phyloP scores from a whole-genome alignment of 331 rosid genomes.

The Pyrus hybrid region DNA sequence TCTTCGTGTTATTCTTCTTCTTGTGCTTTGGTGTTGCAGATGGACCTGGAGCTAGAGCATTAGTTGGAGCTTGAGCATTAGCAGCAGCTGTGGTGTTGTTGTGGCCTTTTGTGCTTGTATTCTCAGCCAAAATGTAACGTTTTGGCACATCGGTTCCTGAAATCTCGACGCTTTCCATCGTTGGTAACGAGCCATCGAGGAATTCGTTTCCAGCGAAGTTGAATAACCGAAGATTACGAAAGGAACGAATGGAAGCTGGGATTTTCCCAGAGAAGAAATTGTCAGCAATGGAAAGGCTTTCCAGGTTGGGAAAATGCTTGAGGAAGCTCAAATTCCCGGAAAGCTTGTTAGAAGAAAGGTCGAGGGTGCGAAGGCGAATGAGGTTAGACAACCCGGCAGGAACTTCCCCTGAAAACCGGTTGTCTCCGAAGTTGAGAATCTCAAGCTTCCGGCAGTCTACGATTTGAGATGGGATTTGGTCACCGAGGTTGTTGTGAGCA shows the following conservation, averaged over 20 bases:
- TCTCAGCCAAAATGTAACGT: conserved; percentile 45
- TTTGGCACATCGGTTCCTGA: conserved; percentile 31
- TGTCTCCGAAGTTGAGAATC: conserved; percentile 50
- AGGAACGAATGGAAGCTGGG: conserved; percentile 61
- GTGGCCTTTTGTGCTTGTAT: not conserved
- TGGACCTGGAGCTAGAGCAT: conserved; percentile 41
- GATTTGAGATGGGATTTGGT: conserved; percentile 49
- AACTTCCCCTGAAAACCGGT: conserved; percentile 58
- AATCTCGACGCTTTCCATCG: conserved; percentile 24
- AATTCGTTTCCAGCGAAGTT: conserved; percentile 66
- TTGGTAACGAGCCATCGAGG: conserved; percentile 37
- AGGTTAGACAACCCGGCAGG: conserved; percentile 50
- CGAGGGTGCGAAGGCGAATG: conserved; percentile 51
- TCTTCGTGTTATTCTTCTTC: conserved; percentile 25
- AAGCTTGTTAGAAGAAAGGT: conserved; percentile 54
- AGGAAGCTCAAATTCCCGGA: conserved; percentile 72
- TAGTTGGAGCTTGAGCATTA: not conserved
- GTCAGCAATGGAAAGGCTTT: conserved; percentile 58
- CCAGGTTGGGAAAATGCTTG: conserved; percentile 69
- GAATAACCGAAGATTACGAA: conserved; percentile 65
- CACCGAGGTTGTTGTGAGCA: conserved; percentile 45
- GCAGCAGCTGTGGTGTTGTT: not conserved
- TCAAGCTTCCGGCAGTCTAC: conserved; percentile 80
- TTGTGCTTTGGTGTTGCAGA: not conserved
- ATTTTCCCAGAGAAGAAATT: conserved; percentile 69